Evolutionary conservation across 192 early-diverging fungal genomes (phyloP).

Genomic region (Diversispora epigaea): DNA sequence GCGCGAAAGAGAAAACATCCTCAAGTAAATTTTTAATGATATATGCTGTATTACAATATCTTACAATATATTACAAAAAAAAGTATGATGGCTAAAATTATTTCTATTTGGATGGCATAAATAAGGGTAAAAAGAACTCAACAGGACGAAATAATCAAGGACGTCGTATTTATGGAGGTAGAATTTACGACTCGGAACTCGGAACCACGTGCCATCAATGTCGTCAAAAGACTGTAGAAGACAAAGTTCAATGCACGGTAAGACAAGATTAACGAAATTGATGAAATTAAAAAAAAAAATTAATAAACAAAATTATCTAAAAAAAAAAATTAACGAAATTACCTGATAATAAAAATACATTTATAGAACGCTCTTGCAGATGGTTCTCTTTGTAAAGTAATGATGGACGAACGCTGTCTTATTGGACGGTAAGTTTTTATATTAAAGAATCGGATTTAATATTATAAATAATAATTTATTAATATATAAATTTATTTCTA

Average conservation of each 20-base stretch:
- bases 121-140: not conserved
- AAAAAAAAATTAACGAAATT: not conserved
- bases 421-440: conserved; percentile 9
- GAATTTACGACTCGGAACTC: conserved; percentile 29
- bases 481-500: not conserved
- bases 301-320: too few species aligned
- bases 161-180: conserved; percentile 22
- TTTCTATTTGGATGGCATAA: too few species aligned
- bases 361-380: conserved; percentile 5
- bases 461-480: not conserved
- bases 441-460: too few species aligned
- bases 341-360: not conserved
- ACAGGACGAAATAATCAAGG: conserved; percentile 22
- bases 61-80: too few species aligned
- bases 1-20: too few species aligned
- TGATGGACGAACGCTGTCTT: conserved; percentile 38
- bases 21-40: too few species aligned
- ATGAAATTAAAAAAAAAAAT: too few species aligned
- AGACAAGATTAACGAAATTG: not conserved
- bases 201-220: conserved; percentile 35
- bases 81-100: too few species aligned
- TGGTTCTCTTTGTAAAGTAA: conserved; percentile 19
- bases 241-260: conserved; percentile 29
- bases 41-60: too few species aligned
- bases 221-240: conserved; percentile 33